Base-by-base conservation (phyloP, 106 monocot species). In the Dioscorea zingiberensis region DNA sequence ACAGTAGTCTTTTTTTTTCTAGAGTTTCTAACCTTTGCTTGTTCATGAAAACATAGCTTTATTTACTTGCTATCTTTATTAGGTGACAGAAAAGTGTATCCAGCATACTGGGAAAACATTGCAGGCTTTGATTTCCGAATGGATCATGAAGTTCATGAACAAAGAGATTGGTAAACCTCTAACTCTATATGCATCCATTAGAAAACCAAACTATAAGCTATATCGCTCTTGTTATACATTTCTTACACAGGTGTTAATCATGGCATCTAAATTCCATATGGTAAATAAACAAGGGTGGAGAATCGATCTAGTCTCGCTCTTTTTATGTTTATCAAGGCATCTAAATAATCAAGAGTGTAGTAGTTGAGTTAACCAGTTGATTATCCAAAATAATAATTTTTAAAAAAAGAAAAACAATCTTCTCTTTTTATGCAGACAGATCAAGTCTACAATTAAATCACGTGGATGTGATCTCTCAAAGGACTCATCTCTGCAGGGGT, bases 51-150 rank as follows among this genome's bases (percentile, higher is more conserved):
- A 32, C 47, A 15, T 59, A 25, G 14, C 16, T 17, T 25, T 72
- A 14, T 72, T 72, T 16, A 57, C 28, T 68, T 21, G 55, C 47
- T 30, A n/a, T 59, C 21, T 45, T 21, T 66, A 14, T 38, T 62
- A 98, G 98, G 73, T 93, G 48, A 98, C 98, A 58, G 82, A 89
- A 67, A 83, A 72, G 68, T 93, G 89, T 67, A 87, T 98, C 67
- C 81, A 76, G 26, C 72, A 80, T 56, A 78, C 71, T 29, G 93
- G 93, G 32, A 98, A 78, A 73, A 71, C 98, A 60, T 70, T 87
- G 67, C 86, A 89, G 68, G 81, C 77, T 67, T 54, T 89, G 29
- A 82, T 93, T 57, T 81, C 84, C 26, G 93, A 98, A 23, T 87
- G 79, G 85, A 76, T 98, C 21, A 46, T 68, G n/a, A 93, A 86